Evolutionary conservation across 2,329 filamentous ascomycete genomes (phyloP).

Genomic region (Apiospora saccharicola): DNA sequence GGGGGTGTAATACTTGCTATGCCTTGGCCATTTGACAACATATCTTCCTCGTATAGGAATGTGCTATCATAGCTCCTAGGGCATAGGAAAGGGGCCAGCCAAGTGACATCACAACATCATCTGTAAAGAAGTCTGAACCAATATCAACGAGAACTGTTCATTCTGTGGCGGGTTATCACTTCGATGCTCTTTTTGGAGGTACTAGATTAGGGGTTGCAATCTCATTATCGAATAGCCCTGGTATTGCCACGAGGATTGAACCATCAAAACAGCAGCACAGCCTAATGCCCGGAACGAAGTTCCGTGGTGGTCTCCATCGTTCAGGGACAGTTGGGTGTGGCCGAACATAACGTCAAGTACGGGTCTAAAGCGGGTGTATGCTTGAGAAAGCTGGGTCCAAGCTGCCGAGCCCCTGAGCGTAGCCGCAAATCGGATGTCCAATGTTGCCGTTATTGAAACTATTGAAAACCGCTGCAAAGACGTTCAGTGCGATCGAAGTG

Average conservation of each 20-base stretch:
- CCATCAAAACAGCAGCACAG: not conserved
- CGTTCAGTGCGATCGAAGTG: not conserved
- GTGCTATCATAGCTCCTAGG: not conserved
- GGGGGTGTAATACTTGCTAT: not conserved
- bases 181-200: not conserved
- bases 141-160: not conserved
- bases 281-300: not conserved
- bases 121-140: not conserved
- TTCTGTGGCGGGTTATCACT: not conserved
- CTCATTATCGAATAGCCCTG: not conserved
- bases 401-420: not conserved
- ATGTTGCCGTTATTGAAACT: not conserved
- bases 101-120: not conserved
- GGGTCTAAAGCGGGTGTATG: not conserved
- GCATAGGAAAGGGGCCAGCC: not conserved
- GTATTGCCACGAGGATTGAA: not conserved
- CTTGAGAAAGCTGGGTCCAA: not conserved
- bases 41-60: not conserved
- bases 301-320: not conserved
- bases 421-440: not conserved
- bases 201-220: not conserved
- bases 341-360: not conserved
- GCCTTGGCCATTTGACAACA: not conserved
- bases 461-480: not conserved
- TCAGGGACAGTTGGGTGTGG: not conserved